Evolutionary conservation across 768 basidiomycete genomes (phyloP).

Genomic region (Tylopilus rubrobrunneus): DNA sequence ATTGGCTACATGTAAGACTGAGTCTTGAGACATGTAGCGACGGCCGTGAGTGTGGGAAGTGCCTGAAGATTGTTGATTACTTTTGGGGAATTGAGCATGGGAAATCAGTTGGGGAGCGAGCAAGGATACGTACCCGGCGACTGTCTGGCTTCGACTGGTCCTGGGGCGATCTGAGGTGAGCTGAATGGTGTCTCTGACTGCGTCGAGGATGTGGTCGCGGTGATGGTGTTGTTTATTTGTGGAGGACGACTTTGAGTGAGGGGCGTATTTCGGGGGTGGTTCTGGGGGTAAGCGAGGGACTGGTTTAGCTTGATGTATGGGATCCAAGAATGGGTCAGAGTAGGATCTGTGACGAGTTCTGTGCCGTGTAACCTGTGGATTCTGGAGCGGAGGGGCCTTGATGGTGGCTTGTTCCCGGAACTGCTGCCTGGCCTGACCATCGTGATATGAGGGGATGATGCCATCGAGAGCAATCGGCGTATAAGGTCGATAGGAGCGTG

Average conservation of each 20-base stretch:
- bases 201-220: conserved; percentile 49
- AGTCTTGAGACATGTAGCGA: conserved; percentile 51
- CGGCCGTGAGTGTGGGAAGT: conserved; percentile 31
- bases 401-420: conserved; percentile 28
- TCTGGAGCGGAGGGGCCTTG: conserved; percentile 15
- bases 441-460: not conserved
- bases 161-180: conserved; percentile 46
- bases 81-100: conserved; percentile 21
- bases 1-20: conserved; percentile 36
- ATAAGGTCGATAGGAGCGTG: too few species aligned
- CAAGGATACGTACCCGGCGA: conserved; percentile 27
- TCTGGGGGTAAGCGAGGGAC: conserved; percentile 42
- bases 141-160: conserved; percentile 56
- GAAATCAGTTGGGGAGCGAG: not conserved
- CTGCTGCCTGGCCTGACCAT: conserved; percentile 19
- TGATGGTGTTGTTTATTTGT: conserved; percentile 30
- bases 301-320: conserved; percentile 25
- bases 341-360: conserved; percentile 42
- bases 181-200: conserved; percentile 66
- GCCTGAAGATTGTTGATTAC: conserved; percentile 23
- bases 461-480: too few species aligned
- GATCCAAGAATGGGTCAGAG: conserved; percentile 54
- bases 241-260: conserved; percentile 25
- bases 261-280: conserved; percentile 29
- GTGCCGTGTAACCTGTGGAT: conserved; percentile 20